Evolutionary conservation across 257 asterid species (phyloP), one percentile per base, ranked within the genome.

Genomic region (Rubia yunnanensis): DNA sequence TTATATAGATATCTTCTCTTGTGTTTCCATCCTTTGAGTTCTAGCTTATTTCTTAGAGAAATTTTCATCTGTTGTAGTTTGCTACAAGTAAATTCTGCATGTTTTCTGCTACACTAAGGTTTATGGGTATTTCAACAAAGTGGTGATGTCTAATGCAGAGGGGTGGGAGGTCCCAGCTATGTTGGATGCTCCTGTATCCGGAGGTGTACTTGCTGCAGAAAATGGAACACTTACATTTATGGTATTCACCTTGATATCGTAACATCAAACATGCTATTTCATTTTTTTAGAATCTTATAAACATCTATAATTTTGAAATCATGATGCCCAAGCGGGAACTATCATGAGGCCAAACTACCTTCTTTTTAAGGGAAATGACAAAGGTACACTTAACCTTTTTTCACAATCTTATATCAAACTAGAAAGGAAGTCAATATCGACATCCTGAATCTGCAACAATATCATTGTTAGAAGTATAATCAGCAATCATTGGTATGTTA

Each of bases 141-240:
- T 48, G 38, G 26, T 48, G 22, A 7, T 55, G 13, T n/a, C 39
- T 67, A 70, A 34, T 66, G 56, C 68, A 91, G 96, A 76, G 72
- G 82, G 79, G 27, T 35, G 69, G 76, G 79, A 64, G 53, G 54
- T 72, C 64, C 95, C 86, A 68, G 81, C 85, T 68, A 83, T 89
- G 96, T 82, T 92, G 88, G 97, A 92, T 81, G 97, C 99, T 68
- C 99, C 99, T 44, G 99, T 92, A 36, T 92, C 99, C 15, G 99
- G 99, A 65, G 97, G 99, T 64, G 95, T 88, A 74, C 73, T 82
- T 69, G 95, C 96, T 34, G 99, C 99, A 22, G 92, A 88, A 67
- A 68, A 73, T 59, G 99, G 96, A 60, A 80, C 92, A 15, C 99
- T 92, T 71, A 92, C 99, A 72, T 92, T 92, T 80, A 92, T 92